Percentiles rank a stretch among this genome's conserved stretches.
phyloP scores from a whole-genome alignment of 2,329 filamentous ascomycete species.

The Ophiostoma novo-ulmi region DNA sequence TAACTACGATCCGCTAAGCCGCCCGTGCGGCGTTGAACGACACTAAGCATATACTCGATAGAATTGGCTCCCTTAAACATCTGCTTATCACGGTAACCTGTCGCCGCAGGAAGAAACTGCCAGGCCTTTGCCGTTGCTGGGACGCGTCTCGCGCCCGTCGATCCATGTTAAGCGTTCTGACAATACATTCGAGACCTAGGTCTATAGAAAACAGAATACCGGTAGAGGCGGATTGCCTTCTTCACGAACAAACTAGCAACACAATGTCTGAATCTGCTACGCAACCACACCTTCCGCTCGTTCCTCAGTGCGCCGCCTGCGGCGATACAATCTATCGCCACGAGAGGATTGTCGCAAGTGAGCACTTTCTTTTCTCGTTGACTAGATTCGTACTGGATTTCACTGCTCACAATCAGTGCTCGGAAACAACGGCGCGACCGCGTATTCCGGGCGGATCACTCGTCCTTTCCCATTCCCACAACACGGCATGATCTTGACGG shows the following conservation, averaged over 20 bases:
- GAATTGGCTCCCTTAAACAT: too few relatives aligned
- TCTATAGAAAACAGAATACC: too few relatives aligned
- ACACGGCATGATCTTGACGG: neutral
- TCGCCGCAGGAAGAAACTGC: too few relatives aligned
- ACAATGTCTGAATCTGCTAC: neutral
- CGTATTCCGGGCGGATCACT: neutral
- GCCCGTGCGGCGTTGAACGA: too few relatives aligned
- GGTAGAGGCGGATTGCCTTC: neutral
- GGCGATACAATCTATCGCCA: neutral
- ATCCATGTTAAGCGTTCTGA: too few relatives aligned
- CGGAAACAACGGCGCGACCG: neutral
- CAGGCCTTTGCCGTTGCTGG: too few relatives aligned
- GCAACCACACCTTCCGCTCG: neutral
- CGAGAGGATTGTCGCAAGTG: neutral
- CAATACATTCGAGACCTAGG: too few relatives aligned
- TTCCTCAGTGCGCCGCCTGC: neutral
- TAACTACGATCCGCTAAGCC: too few relatives aligned
- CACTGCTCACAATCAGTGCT: conserved; percentile 1
- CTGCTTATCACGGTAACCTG: too few relatives aligned
- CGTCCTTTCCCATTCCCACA: conserved; percentile 5
- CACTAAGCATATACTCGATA: too few relatives aligned
- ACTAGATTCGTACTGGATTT: too few relatives aligned
- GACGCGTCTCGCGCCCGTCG: too few relatives aligned
- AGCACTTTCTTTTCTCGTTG: neutral
- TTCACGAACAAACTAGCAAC: neutral